Evolutionary conservation across 345 rosid genomes (phyloP), one percentile per base, ranked within the genome.

Genomic region (Dipteronia sinensis): DNA sequence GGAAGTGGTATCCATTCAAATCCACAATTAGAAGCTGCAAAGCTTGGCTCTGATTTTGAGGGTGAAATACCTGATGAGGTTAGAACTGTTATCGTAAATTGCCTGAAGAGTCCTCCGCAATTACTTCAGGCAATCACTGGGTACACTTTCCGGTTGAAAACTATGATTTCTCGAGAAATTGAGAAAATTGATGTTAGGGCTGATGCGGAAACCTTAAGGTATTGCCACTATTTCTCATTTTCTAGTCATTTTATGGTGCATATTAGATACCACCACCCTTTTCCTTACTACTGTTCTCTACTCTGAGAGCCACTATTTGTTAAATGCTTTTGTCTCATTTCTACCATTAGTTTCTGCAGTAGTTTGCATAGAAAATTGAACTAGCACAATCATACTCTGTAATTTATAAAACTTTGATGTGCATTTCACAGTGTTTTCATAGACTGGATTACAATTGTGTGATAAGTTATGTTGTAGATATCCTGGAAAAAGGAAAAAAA

Each of bases 121-220:
- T 79, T 96, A 83, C 98, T 94, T 78, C 91, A 85, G 78, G 93
- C 95, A 71, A 89, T 96, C 81, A 85, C 92, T 66, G 85, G 88
- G 27, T 88, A 94, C 79, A 88, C 97, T 46, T 79, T 82, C 72
- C 84, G 94, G 59, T 81, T 92, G 75, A 91, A 87, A 86, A 83
- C 88, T 49, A 19, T 94, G 72, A 86, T 96, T 80, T 87, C 89
- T 74, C 85, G 89, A 88, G 97, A 95, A 85, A 95, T 85, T 74
- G 99, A 93, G 78, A 91, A 90, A 82, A 87, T 88, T 81, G 97
- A 95, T 85, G 91, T 89, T 69, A 90, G 90, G 89, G 98, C 94
- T 74, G 99, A 95, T 87, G 99, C 98, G 72, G 94, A 95, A 86
- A 87, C 82, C 69, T 80, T 93, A 80, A 88, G 97, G 94, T 90